Evolutionary conservation across 495 filamentous ascomycete genomes (phyloP).

Genomic region (Trichocladium antarcticum): DNA sequence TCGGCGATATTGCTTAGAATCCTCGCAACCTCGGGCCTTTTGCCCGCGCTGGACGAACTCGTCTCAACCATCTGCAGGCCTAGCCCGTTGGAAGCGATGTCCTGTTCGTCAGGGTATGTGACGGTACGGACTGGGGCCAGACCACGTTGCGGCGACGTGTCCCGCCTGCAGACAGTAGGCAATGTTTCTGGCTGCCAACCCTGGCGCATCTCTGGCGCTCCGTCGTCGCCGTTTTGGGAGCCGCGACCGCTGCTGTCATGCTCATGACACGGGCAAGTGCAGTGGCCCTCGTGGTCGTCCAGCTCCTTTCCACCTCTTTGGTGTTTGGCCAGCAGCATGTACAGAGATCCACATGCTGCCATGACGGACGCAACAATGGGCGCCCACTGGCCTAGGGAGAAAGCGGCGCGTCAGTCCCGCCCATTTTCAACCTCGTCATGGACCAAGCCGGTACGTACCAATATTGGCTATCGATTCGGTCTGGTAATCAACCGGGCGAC

Average conservation of each 20-base stretch:
- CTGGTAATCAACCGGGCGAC: slow-evolving; percentile 37
- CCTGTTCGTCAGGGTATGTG: neutral
- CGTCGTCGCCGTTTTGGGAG: neutral
- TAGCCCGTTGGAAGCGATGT: neutral
- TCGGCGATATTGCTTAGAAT: slow-evolving; percentile 25
- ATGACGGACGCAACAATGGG: slow-evolving; percentile 44
- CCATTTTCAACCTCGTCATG: neutral
- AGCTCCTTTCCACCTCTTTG: slow-evolving; percentile 12
- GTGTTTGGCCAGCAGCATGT: slow-evolving; percentile 35
- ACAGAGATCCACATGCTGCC: slow-evolving; percentile 44
- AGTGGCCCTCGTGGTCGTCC: slow-evolving; percentile 8
- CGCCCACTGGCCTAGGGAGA: slow-evolving; percentile 42
- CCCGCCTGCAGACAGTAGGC: neutral
- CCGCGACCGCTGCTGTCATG: neutral
- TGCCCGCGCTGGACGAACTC: slow-evolving; percentile 18
- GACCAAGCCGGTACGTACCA: slow-evolving; percentile 29
- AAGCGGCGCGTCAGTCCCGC: slow-evolving; percentile 12
- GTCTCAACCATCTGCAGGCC: neutral
- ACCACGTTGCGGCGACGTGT: neutral
- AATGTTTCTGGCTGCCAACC: too few species aligned
- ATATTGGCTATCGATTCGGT: slow-evolving; percentile 46
- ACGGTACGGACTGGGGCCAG: neutral
- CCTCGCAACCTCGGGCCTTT: slow-evolving; percentile 33
- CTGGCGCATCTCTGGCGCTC: neutral
- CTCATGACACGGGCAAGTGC: slow-evolving; percentile 19